Base-by-base conservation (phyloP, 768 basidiomycete species). In the Tephrocybe sp. region DNA sequence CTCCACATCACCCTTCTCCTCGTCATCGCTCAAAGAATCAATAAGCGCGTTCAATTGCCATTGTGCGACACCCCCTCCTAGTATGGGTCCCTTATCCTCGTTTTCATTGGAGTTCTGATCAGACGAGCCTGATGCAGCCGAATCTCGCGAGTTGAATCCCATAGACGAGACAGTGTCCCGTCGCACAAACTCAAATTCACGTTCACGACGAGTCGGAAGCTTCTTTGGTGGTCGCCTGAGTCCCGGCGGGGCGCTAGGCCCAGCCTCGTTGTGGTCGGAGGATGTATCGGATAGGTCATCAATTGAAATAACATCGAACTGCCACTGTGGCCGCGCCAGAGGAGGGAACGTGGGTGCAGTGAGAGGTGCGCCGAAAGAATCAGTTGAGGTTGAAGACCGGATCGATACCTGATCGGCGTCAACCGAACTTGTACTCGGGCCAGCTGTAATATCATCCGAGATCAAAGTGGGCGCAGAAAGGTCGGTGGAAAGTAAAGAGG, bases 31-130 rank as follows among this genome's bases (percentile, higher is more conserved):
- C 57, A 88, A 70, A 33, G 80, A 84, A 61, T 90, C 86, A 10
- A 92, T 75, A 33, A 92, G 69, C 23, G 87, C 85, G 61, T 88
- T 88, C 68, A 90, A 73, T 58, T 92, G 91, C 91, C 91, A 93
- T 48, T 84, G 82, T n/a, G 85, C 81, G 15, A 91, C 83, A 24
- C 69, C 70, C 0, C 71, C 75, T 2, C 75, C 78, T 4, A 80
- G 65, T 36, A 36, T n/a, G 17, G 70, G 72, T 7, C 66, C 63
- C 5, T 62, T 69, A 18, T 73, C 73, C 5, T 72, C 60, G 0
- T 73, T 70, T 10, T 70, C 58, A 9, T 68, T 72, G 12, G 72
- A 79, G 38, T 17, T 9, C 20, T 11, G 4, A 21, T 21, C 17
- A 56, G 74, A 70, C 4, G 65, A 73, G 38, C 60, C 74, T 25